These are phyloP conservation scores for Closterium sp. DNA, from an alignment of 139 green algal species.

Conservation along the genomic window DNA sequence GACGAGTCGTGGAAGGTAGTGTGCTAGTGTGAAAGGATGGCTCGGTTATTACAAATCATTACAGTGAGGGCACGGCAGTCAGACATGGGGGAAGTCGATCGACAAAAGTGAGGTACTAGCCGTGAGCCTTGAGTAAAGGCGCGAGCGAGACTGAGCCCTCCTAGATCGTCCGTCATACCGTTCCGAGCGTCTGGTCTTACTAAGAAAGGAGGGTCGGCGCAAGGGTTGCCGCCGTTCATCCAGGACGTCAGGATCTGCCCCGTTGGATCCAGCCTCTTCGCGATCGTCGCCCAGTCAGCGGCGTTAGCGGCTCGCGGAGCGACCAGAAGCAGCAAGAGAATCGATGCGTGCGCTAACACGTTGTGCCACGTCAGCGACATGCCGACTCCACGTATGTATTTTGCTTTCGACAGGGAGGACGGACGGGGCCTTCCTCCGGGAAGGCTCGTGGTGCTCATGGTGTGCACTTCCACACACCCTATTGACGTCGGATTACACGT, in stretches of 20 bases:
- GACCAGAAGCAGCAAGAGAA: not conserved
- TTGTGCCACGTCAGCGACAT: not conserved
- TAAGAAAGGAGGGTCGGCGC: not conserved
- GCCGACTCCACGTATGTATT: not conserved
- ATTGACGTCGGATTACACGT: not conserved
- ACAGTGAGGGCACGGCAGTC: too few relatives aligned
- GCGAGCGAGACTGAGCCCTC: too few relatives aligned
- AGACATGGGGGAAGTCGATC: too few relatives aligned
- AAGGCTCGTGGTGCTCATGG: not conserved
- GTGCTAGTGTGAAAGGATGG: not conserved
- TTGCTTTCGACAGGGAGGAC: not conserved
- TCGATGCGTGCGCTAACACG: not conserved
- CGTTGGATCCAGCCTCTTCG: not conserved
- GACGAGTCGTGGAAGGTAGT: not conserved
- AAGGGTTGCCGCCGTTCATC: not conserved
- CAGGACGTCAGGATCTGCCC: not conserved
- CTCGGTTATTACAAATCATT: too few relatives aligned
- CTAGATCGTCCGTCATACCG: not conserved
- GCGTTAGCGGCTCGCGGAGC: not conserved
- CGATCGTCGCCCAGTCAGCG: not conserved
- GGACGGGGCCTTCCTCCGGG: not conserved
- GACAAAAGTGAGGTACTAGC: not conserved
- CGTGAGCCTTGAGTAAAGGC: too few relatives aligned
- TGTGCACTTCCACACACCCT: not conserved
- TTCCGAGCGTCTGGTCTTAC: not conserved